Percentiles rank a stretch among this genome's conserved stretches.
phyloP scores from a whole-genome alignment of 208 protist genomes.

The Novymonas esmeraldas region DNA sequence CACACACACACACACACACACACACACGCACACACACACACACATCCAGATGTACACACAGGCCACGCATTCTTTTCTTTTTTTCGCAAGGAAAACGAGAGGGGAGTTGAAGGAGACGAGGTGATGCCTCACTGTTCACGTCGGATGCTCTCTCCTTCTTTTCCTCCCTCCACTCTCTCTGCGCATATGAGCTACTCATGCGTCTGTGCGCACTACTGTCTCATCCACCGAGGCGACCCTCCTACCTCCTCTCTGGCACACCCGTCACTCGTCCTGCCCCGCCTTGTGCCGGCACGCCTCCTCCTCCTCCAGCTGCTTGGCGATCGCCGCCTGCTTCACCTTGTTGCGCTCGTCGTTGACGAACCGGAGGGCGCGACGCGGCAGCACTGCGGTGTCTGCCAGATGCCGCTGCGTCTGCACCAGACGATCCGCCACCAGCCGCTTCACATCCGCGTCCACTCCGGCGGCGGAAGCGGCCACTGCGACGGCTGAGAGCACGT shows the following conservation, averaged over 20 bases:
- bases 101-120: background rate
- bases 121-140: no score
- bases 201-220: no score
- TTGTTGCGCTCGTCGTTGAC: conserved; percentile 63
- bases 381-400: conserved; percentile 39
- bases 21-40: no score
- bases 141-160: no score
- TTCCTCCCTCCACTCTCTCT: background rate
- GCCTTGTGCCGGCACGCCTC: conserved; percentile 15
- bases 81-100: background rate
- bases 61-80: background rate
- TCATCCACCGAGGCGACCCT: no score
- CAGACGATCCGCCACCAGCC: conserved; percentile 52
- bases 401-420: conserved; percentile 53
- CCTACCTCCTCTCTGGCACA: conserved; percentile 1
- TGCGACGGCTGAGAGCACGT: conserved; percentile 82
- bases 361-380: conserved; percentile 75
- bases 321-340: conserved; percentile 52
- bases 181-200: no score
- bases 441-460: conserved; percentile 43
- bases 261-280: background rate
- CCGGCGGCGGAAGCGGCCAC: conserved; percentile 37
- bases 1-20: no score
- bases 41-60: no score
- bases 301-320: conserved; percentile 37